phyloP scores from a whole-genome alignment of 2,329 filamentous ascomycete species.

The Aspergillus tubingensis region DNA sequence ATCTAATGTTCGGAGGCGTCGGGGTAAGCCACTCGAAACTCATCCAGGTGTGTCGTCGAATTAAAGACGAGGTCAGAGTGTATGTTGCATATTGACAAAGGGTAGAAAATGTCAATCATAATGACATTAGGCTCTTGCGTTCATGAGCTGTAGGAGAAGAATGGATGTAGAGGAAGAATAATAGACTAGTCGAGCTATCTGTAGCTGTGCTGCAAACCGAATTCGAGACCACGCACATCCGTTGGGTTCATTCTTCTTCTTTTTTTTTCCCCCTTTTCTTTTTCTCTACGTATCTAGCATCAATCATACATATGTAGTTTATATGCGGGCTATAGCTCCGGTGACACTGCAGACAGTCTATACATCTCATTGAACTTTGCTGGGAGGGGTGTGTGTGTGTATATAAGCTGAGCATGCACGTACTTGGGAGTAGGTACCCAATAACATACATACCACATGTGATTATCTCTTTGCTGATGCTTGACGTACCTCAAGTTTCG shows the following conservation, averaged over 20 bases:
- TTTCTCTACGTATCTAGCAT: neutral
- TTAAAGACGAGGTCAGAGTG: neutral
- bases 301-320: neutral
- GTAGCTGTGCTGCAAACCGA: neutral
- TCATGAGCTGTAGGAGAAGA: neutral
- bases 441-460: conserved; percentile 1
- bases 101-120: neutral
- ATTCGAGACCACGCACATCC: neutral
- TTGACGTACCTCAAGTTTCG: neutral
- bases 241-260: neutral
- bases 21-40: neutral
- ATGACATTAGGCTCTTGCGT: neutral
- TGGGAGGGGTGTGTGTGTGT: neutral
- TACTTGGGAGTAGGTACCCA: conserved; percentile 1
- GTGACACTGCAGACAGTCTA: conserved; percentile 9
- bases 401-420: neutral
- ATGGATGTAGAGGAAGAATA: neutral
- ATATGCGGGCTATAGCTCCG: neutral
- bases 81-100: neutral
- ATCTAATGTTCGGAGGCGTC: neutral
- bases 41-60: neutral
- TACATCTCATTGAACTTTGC: conserved; percentile 13
- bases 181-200: neutral
- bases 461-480: neutral
- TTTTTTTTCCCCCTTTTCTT: neutral